phyloP scores from a whole-genome alignment of 1,284 basidiomycete species.

The Xanthoconium separans region DNA sequence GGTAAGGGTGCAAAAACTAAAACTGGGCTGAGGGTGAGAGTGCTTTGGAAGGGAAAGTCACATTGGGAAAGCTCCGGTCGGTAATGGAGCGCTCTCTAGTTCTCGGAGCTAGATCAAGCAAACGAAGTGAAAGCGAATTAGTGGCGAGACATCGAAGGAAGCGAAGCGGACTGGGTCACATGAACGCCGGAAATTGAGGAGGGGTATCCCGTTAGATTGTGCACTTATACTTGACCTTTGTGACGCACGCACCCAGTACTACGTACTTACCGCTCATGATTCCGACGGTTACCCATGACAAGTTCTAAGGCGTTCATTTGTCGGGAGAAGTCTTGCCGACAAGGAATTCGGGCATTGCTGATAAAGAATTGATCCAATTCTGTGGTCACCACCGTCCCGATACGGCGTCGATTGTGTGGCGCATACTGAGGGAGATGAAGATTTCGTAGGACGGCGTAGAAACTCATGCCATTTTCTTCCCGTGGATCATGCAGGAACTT shows the following conservation, averaged over 20 bases:
- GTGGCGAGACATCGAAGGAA: constrained; percentile 57
- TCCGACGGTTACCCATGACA: constrained; percentile 10
- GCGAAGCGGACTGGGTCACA: constrained; percentile 39
- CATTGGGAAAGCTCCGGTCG: constrained; percentile 11
- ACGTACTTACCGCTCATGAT: constrained; percentile 41
- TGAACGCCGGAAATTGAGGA: constrained; percentile 19
- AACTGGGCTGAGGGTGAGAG: constrained; percentile 16
- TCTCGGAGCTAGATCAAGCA: constrained; percentile 43
- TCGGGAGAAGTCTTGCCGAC: background rate
- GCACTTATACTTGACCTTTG: constrained; percentile 12
- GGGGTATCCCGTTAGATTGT: constrained; percentile 4
- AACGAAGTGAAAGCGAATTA: constrained; percentile 46
- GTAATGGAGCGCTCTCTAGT: constrained; percentile 37
- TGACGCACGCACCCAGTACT: constrained; percentile 37
- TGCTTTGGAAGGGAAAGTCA: constrained; percentile 1
- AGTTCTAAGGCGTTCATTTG: background rate
- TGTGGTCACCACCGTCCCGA: background rate
- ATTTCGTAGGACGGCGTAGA: constrained; percentile 47
- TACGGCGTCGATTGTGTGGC: background rate
- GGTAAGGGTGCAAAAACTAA: constrained; percentile 34
- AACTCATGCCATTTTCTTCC: constrained; percentile 51
- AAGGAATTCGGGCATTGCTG: background rate
- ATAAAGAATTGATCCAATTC: constrained; percentile 30
- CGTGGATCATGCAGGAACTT: constrained; percentile 57
- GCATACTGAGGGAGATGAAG: background rate